These are phyloP conservation scores for Amanita fuliginea DNA, from an alignment of 768 basidiomycete genomes.

Conservation along the genomic window DNA sequence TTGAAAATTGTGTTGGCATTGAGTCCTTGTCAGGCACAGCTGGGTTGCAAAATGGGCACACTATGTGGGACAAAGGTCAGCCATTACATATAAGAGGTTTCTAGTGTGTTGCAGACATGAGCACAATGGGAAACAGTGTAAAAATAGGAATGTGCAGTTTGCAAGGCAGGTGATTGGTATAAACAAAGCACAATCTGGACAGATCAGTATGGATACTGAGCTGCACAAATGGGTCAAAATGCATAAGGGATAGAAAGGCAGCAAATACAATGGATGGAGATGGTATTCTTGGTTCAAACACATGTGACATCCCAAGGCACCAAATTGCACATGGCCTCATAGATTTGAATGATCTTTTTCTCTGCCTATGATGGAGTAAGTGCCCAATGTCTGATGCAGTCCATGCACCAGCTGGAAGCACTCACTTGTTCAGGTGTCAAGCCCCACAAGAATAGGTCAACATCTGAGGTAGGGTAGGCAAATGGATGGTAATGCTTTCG, in stretches of 20 bases:
- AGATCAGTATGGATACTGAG: constrained; percentile 57
- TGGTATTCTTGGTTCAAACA: constrained; percentile 52
- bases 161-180: constrained; percentile 52
- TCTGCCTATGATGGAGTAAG: too few relatives aligned
- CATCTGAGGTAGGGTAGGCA: constrained; percentile 49
- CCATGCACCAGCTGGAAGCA: neutral
- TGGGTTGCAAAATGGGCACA: too few relatives aligned
- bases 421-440: constrained; percentile 40
- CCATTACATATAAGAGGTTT: too few relatives aligned
- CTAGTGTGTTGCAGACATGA: too few relatives aligned
- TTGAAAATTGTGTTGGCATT: too few relatives aligned
- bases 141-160: too few relatives aligned
- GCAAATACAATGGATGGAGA: constrained; percentile 27
- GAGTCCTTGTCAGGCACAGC: too few relatives aligned
- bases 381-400: too few relatives aligned
- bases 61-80: too few relatives aligned
- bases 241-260: neutral
- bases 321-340: constrained; percentile 52
- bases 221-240: constrained; percentile 14
- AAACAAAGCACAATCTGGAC: constrained; percentile 58
- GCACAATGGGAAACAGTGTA: too few relatives aligned
- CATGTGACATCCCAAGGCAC: constrained; percentile 63
- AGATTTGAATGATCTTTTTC: constrained; percentile 45
- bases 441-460: constrained; percentile 55
- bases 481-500: constrained; percentile 46